Conservation (phyloP, 2,329 filamentous ascomycete genomes). For the Xylariaceae sp. region DNA sequence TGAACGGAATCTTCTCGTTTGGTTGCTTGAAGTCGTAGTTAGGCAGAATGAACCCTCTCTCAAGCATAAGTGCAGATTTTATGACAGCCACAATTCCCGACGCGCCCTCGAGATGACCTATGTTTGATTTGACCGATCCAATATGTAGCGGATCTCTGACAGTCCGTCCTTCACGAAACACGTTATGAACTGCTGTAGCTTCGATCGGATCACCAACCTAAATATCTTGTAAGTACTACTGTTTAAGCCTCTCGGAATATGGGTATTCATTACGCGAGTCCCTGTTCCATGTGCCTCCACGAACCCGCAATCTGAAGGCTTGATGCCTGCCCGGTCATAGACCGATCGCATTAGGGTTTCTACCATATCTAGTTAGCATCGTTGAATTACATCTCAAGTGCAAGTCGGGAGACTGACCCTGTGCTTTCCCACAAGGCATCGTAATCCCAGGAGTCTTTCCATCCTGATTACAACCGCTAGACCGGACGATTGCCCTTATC, state of each 20-base stretch:
- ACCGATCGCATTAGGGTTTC: conserved; percentile 43
- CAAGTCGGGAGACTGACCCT: conserved; percentile 33
- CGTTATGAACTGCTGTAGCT: conserved; percentile 44
- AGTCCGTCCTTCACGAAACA: conserved; percentile 40
- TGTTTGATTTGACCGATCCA: conserved; percentile 50
- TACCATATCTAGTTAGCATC: conserved; percentile 21
- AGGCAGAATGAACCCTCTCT: conserved; percentile 48
- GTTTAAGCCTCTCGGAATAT: too few relatives aligned
- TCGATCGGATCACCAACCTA: conserved; percentile 58
- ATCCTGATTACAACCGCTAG: conserved; percentile 53
- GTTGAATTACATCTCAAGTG: not conserved
- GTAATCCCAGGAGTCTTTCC: conserved; percentile 57
- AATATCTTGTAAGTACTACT: too few relatives aligned
- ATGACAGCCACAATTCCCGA: conserved; percentile 52
- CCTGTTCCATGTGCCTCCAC: conserved; percentile 57
- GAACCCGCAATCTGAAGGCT: conserved; percentile 39
- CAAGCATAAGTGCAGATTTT: conserved; percentile 51
- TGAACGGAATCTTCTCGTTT: conserved; percentile 48
- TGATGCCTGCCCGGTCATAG: conserved; percentile 40
- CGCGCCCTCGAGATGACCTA: conserved; percentile 52
- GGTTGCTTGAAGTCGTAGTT: conserved; percentile 49
- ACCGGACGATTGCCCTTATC: conserved; percentile 50
- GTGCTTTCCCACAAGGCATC: conserved; percentile 50
- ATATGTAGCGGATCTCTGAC: conserved; percentile 43
- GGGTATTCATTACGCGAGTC: too few relatives aligned